Conservation (phyloP, 2,329 filamentous ascomycete genomes). For the Curvularia hawaiiensis region DNA sequence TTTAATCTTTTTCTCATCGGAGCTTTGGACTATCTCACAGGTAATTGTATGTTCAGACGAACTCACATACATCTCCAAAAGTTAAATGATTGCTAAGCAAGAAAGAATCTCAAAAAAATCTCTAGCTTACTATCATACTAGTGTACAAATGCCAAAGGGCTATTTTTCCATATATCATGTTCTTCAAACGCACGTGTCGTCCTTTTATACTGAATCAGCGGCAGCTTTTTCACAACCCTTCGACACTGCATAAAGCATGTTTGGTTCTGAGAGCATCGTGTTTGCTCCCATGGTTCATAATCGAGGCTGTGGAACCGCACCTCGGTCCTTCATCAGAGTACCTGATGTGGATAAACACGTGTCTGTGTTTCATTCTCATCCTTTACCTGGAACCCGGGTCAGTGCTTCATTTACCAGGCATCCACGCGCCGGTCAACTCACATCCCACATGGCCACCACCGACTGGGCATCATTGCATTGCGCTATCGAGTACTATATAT, state of each 20-base stretch:
- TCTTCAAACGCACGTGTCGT: background rate
- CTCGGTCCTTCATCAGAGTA: background rate
- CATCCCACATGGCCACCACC: background rate
- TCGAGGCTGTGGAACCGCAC: background rate
- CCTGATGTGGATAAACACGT: background rate
- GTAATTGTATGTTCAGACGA: background rate
- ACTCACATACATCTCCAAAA: background rate
- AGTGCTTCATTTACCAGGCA: conserved; percentile 5
- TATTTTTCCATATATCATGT: background rate
- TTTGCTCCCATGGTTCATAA: background rate
- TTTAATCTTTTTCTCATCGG: background rate
- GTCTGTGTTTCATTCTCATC: background rate
- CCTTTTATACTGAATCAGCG: background rate
- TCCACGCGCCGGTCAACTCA: background rate
- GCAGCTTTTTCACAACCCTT: background rate
- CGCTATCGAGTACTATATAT: conserved; percentile 27
- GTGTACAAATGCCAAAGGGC: background rate
- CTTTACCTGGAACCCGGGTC: background rate
- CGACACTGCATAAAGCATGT: background rate
- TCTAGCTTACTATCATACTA: background rate
- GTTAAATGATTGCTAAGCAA: background rate
- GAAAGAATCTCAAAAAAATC: too few relatives aligned
- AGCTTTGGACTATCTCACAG: background rate
- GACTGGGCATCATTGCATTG: conserved; percentile 30
- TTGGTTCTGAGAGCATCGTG: background rate